Evolutionary conservation across 169 alveolate genomes (phyloP).

Genomic region (Plasmodium berghei): DNA sequence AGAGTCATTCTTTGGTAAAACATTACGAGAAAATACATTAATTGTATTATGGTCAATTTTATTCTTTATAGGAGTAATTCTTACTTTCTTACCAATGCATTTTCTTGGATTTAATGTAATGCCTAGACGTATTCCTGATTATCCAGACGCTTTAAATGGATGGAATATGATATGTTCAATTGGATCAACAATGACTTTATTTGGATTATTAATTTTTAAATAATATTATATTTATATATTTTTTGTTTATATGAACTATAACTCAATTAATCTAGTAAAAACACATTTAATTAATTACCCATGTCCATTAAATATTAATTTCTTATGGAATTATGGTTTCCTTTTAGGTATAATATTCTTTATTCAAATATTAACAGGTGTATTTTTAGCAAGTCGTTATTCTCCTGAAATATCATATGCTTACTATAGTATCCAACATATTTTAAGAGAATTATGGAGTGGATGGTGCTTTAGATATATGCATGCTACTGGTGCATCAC

Average conservation of each 20-base stretch:
- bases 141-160: conserved; percentile 83
- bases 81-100: conserved; percentile 85
- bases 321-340: conserved; percentile 34
- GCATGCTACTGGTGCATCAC: conserved; percentile 37
- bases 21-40: conserved; percentile 24
- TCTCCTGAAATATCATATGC: conserved; percentile 22
- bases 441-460: conserved; percentile 29
- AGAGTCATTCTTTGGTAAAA: conserved; percentile 76
- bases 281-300: conserved; percentile 31
- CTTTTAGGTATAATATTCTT: conserved; percentile 24
- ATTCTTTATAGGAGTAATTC: conserved; percentile 75
- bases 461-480: conserved; percentile 35
- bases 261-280: conserved; percentile 15
- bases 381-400: conserved; percentile 23
- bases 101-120: conserved; percentile 85
- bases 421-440: conserved; percentile 28
- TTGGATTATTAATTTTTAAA: conserved; percentile 31
- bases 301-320: conserved; percentile 27
- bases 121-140: conserved; percentile 90
- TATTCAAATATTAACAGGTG: conserved; percentile 34
- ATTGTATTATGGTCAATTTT: conserved; percentile 76
- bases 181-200: conserved; percentile 71
- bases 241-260: conserved; percentile 25
- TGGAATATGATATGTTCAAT: conserved; percentile 79
- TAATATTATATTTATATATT: conserved; percentile 7